phyloP scores from a whole-genome alignment of 257 asterid species.

The Petunia secreta region DNA sequence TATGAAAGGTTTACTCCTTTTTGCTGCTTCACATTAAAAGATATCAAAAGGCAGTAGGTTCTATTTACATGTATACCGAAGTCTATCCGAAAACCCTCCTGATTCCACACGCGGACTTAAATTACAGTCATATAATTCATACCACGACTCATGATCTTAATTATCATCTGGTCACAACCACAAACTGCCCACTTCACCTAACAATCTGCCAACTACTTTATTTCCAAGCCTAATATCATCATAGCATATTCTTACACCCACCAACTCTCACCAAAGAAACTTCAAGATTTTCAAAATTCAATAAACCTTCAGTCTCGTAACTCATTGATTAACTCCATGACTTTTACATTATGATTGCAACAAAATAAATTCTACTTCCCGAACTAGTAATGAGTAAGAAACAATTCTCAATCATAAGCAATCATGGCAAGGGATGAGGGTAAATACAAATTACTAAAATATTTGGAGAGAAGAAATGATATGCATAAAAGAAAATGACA shows the following conservation, averaged over 20 bases:
- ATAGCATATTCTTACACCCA: not conserved
- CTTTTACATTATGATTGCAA: not conserved
- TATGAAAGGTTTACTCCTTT: not conserved
- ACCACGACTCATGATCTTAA: not conserved
- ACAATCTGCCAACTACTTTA: conserved; percentile 3
- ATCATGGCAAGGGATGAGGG: not conserved
- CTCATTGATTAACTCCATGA: not conserved
- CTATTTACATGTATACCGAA: not conserved
- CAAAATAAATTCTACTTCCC: not conserved
- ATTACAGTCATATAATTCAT: not conserved
- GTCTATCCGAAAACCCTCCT: not conserved
- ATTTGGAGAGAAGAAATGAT: not conserved
- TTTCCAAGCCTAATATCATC: not conserved
- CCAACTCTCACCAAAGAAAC: not conserved
- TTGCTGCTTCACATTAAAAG: not conserved
- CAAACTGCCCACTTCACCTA: conserved; percentile 15
- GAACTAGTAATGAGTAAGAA: conserved; percentile 2
- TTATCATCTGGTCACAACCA: not conserved
- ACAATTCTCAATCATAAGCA: conserved; percentile 16
- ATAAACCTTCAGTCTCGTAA: not conserved
- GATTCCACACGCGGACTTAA: not conserved
- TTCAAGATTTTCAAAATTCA: not conserved
- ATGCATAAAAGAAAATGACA: not conserved
- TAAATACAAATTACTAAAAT: not conserved
- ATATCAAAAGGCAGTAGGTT: conserved; percentile 4